Conservation (phyloP, 2,329 filamentous ascomycete species). For the Akanthomyces dipterigenus region DNA sequence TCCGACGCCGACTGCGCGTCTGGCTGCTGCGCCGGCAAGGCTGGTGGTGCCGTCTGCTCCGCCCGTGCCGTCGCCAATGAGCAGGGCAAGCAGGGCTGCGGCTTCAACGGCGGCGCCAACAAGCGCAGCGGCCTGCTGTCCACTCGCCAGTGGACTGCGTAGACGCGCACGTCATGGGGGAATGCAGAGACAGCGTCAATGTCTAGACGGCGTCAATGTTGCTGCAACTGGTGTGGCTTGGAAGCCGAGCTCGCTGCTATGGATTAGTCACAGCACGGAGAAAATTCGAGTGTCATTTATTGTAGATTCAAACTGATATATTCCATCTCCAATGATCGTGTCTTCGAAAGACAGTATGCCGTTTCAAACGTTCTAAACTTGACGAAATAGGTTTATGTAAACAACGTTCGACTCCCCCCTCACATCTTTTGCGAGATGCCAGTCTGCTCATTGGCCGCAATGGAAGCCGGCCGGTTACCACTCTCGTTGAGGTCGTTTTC, state of each 20-base stretch:
- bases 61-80: constrained; percentile 20
- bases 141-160: background rate
- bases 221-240: background rate
- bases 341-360: background rate
- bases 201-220: background rate
- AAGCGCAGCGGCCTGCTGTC: background rate
- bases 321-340: background rate
- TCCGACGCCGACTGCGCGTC: constrained; percentile 23
- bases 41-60: constrained; percentile 22
- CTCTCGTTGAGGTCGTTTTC: constrained; percentile 10
- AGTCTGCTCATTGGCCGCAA: constrained; percentile 8
- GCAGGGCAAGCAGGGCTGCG: constrained; percentile 27
- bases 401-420: background rate
- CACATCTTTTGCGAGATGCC: constrained; percentile 9
- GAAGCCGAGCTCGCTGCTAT: background rate
- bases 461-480: constrained; percentile 8
- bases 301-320: constrained; percentile 2
- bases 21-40: constrained; percentile 23
- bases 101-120: constrained; percentile 17
- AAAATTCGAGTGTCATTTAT: background rate
- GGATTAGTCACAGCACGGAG: background rate
- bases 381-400: background rate
- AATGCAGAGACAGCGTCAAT: background rate
- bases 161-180: background rate
- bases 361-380: too few relatives aligned